Evolutionary conservation across 306 rosid genomes (phyloP), one percentile per base, ranked within the genome.

Genomic region (Casuarina equisetifolia): DNA sequence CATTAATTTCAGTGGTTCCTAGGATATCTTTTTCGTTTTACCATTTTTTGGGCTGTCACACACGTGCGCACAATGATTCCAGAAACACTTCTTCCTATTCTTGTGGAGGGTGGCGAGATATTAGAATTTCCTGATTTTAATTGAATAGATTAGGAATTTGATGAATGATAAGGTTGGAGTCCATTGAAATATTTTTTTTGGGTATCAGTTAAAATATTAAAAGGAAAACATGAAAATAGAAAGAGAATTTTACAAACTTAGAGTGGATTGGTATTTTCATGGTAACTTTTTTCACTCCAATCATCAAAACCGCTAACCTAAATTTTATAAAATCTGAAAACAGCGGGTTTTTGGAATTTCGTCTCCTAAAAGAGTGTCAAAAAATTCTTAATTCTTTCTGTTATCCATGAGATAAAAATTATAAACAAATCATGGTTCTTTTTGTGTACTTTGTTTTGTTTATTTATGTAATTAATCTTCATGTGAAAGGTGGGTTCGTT

Each of bases 401-500:
- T 69, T 42, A 73, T 17, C 55, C 48, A 73, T 76, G 61, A 55
- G 46, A 73, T 20, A 52, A 32, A 69, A 25, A 17, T 76, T 36
- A 77, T 42, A 70, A 49, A 36, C 70, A 62, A 75, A 50, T 59
- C 64, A 68, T 83, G 73, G 73, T 53, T 1, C 52, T 67, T 42
- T n/a, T 36, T 6, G 16, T 42, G 43, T 63, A 15, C 19, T 61
- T 61, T 2, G 19, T 52, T 61, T 43, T 75, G 49, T 64, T 59
- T 16, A 74, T 25, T 3, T 67, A 58, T 66, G 38, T 42, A 52
- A 74, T 75, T 74, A 42, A 71, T 67, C 68, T 73, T 78, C 66
- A 64, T 71, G 70, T 51, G 64, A 53, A 80, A 95, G 97, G 97
- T 95, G 98, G 98, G 88, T 95, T 72, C 97, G 88, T 72, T 95